Evolutionary conservation across 2,329 filamentous ascomycete species (phyloP), one percentile per base, ranked within the genome.

Genomic region (Kalmusia sp.): DNA sequence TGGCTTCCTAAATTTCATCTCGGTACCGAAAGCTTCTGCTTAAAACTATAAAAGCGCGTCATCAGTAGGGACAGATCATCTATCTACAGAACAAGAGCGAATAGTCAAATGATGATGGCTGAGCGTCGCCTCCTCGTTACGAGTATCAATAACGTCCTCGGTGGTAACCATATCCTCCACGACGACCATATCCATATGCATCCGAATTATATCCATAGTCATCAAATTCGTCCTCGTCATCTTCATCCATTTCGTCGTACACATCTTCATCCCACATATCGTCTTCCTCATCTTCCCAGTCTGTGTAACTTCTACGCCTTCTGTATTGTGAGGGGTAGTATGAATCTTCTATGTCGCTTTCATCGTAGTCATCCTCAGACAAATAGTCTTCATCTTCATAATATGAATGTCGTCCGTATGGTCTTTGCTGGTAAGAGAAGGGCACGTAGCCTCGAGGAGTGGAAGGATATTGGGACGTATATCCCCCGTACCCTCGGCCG

Each of bases 201-300:
- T 51, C 41, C 7, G 47, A 34, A 21, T 27, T 15, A 34, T 49
- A 35, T 11, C 15, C 37, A 19, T 40, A 14, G 9, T 49, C 25
- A 2, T 52, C 51, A 24, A 58, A 47, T 12, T 61, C 43, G n/a
- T 30, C 51, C 17, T 55, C 51, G 12, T 52, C 46, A 14, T 52
- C 51, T 38, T 59, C 55, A 7, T 54, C 51, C 6, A 51, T 33
- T 6, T 52, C 49, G 9, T 52, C 48, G 17, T 43, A 52, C 14
- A 22, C 41, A 47, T 58, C 49, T 28, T 51, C 52, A 8, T 44
- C 47, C 7, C 22, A 43, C 1, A 45, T n/a, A 21, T 56, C 53
- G 4, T 58, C 50, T 7, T 55, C 55, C 9, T 56, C 61, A 14
- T 59, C 55, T 24, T 59, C 55, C 44, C 57, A 40, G 27, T 52